Percentiles rank a stretch among this genome's conserved stretches.
phyloP scores from a whole-genome alignment of 352 stramenopile genomes.

The Phytopythium aichiense region DNA sequence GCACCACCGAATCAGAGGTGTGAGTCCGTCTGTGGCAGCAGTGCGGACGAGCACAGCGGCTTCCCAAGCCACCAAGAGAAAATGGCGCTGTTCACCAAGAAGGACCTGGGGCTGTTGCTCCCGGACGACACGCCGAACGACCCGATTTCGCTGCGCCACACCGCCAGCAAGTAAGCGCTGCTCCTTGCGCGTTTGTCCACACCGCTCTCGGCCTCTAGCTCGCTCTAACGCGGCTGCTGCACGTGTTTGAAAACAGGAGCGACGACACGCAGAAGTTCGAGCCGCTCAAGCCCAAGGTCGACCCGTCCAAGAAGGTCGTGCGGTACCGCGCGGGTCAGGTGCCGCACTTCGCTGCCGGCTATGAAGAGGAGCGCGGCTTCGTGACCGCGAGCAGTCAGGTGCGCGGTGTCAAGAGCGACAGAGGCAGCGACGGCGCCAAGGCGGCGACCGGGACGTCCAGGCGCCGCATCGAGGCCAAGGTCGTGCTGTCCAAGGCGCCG shows the following conservation, averaged over 20 bases:
- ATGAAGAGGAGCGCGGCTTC: constrained; percentile 77
- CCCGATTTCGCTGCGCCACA: constrained; percentile 76
- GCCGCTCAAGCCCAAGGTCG: constrained; percentile 73
- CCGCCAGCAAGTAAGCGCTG: constrained; percentile 42
- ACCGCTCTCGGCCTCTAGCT: neutral
- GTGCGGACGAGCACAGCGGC: no score
- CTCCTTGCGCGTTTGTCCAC: neutral
- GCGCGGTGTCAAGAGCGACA: constrained; percentile 20
- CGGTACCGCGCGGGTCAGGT: constrained; percentile 82
- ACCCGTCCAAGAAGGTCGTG: constrained; percentile 76
- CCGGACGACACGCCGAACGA: constrained; percentile 78
- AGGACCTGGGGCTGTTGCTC: constrained; percentile 76
- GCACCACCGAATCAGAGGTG: neutral
- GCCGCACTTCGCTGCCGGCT: constrained; percentile 63
- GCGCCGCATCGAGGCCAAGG: constrained; percentile 56
- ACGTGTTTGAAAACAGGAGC: constrained; percentile 13
- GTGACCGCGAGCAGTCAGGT: constrained; percentile 69
- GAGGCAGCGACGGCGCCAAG: constrained; percentile 12
- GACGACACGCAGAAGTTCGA: constrained; percentile 74
- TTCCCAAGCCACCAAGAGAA: neutral
- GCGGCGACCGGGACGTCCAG: constrained; percentile 15
- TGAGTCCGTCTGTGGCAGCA: constrained; percentile 1
- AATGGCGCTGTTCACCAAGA: constrained; percentile 88
- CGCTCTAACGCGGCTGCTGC: neutral
- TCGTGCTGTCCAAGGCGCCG: constrained; percentile 28